phyloP scores from a whole-genome alignment of 2,329 filamentous ascomycete species.

The Stemphylium beticola region DNA sequence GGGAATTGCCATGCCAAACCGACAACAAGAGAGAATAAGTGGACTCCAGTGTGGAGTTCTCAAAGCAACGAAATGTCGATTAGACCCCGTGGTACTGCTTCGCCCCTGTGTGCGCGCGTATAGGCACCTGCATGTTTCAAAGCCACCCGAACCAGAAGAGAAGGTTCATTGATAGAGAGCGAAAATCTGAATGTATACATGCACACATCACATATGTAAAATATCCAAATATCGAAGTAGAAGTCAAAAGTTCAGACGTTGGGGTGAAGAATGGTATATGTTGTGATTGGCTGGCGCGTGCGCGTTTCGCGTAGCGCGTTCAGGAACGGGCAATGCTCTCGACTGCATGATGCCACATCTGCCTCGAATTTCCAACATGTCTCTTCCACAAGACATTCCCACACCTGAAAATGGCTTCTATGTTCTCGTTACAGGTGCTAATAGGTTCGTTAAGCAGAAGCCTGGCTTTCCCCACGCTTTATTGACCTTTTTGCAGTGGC shows the following conservation, averaged over 20 bases:
- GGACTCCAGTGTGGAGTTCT: too few species aligned
- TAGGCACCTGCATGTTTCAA: too few species aligned
- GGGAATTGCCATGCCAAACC: too few species aligned
- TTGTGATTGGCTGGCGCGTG: conserved; percentile 18
- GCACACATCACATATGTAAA: background rate
- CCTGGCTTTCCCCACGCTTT: background rate
- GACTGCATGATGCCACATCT: background rate
- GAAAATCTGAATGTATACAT: too few species aligned
- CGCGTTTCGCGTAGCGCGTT: conserved; percentile 11
- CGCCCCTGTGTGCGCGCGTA: too few species aligned
- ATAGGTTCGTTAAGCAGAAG: conserved; percentile 65
- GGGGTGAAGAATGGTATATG: background rate
- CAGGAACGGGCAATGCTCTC: conserved; percentile 16
- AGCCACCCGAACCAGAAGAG: too few species aligned
- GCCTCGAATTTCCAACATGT: conserved; percentile 19
- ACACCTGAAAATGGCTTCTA: conserved; percentile 50
- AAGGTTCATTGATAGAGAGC: too few species aligned
- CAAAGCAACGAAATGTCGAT: too few species aligned
- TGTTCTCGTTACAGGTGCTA: conserved; percentile 82
- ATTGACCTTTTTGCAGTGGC: conserved; percentile 66
- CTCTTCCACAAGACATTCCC: conserved; percentile 26
- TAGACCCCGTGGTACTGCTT: too few species aligned
- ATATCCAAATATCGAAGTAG: background rate
- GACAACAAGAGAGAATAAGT: too few species aligned
- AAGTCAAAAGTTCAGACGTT: background rate